Evolutionary conservation across 2,329 filamentous ascomycete species (phyloP), one percentile per base, ranked within the genome.

Genomic region (Colletotrichum plurivorum): DNA sequence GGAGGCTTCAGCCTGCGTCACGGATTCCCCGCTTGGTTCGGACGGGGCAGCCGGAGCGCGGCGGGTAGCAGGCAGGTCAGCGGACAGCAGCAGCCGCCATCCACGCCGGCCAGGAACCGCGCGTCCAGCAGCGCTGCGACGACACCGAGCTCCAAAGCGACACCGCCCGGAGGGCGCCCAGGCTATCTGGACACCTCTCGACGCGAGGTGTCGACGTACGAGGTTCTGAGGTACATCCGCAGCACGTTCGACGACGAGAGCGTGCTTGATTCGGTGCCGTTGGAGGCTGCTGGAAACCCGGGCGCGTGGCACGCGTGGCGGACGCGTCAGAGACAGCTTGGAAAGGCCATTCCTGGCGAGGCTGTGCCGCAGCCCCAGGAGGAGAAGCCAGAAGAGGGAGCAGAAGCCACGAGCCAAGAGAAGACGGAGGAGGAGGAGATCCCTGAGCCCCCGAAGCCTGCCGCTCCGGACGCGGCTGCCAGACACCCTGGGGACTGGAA

Each of bases 261-360:
- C 0, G 88, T 97, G 8, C 84, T 98, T 3, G 94, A 98, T 79
- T 88, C 88, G 0, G 84, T 98, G 20, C 92, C 94, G 2, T 82
- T 97, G 1, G 90, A 94, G 72, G 93, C 93, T 18, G 94, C 95
- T 0, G 95, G 94, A 1, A 97, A 98, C 74, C 90, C 93, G 3
- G 94, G 94, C 7, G 96, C 95, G 22, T 98, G 94, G 92, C 93
- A 97, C 81, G 95, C 95, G 5, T 98, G 95, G 95, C 88, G 90
- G 74, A 89, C 93, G 7, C 88, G 95, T 22, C 71, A 72, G 58
- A 61, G 65, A 7, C 61, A 71, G 57, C 31, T 18, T n/a, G 69
- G 68, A 6, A 72, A 66, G 43, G 22, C n/a, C n/a, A 22, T 48
- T 4, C 15, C 63, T 41, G 62, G 22, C 6, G 67, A 52, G 6